Evolutionary conservation across 2,329 filamentous ascomycete genomes (phyloP).

Genomic region (Fusarium chlamydosporum): DNA sequence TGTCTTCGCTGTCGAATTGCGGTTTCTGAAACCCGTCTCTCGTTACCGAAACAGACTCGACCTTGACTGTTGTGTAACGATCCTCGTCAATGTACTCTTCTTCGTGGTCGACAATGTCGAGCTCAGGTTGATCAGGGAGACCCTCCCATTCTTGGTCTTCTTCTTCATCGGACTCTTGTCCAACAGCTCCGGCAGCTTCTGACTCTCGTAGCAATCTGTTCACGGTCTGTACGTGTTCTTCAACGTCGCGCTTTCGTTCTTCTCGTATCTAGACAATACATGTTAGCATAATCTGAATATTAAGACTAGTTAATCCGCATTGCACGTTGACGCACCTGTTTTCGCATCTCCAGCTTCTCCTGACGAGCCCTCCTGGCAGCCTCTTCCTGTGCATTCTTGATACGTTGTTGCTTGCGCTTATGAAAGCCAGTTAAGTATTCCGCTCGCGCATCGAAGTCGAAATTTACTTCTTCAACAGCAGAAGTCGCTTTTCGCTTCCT

Average conservation of each 20-base stretch:
- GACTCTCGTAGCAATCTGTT: conserved; percentile 77
- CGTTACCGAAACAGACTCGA: conserved; percentile 88
- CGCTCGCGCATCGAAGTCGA: conserved; percentile 82
- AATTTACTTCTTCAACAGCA: conserved; percentile 83
- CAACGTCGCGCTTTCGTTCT: conserved; percentile 83
- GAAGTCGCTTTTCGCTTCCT: conserved; percentile 76
- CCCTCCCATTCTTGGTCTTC: conserved; percentile 74
- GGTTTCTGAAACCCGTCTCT: conserved; percentile 77
- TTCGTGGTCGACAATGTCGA: conserved; percentile 78
- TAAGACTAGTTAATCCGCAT: not conserved
- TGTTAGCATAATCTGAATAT: conserved; percentile 31
- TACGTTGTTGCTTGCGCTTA: conserved; percentile 90
- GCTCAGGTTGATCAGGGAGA: conserved; percentile 66
- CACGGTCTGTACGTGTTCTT: conserved; percentile 84
- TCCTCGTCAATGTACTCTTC: conserved; percentile 98
- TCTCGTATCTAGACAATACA: conserved; percentile 77
- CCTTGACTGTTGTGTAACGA: conserved; percentile 92
- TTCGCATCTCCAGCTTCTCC: conserved; percentile 80
- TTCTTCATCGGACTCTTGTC: conserved; percentile 59
- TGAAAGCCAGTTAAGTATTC: conserved; percentile 97
- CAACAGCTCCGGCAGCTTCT: conserved; percentile 59
- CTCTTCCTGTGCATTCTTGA: conserved; percentile 86
- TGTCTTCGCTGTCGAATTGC: conserved; percentile 56
- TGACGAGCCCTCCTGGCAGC: conserved; percentile 82
- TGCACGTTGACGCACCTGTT: conserved; percentile 71